These are phyloP conservation scores for Sanghuangporus weigelae DNA, from an alignment of 1,284 basidiomycete species.

Conservation along the genomic window DNA sequence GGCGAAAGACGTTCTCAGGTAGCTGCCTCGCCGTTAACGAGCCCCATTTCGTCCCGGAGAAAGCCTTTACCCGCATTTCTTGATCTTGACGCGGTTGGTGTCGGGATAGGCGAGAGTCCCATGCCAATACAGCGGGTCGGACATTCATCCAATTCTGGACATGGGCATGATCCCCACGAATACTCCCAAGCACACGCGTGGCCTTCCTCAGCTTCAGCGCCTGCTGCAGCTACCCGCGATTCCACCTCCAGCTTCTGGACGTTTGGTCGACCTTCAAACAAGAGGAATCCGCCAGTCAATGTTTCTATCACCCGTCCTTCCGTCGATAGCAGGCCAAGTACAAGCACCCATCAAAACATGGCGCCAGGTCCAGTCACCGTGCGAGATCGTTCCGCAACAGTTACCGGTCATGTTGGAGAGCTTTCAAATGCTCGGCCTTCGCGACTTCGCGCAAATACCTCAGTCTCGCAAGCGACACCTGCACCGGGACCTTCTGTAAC, in stretches of 20 bases:
- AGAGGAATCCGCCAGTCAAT: conserved; percentile 1
- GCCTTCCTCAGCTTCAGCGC: background rate
- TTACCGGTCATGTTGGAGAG: background rate
- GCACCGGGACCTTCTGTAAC: background rate
- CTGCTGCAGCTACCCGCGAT: background rate
- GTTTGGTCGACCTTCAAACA: conserved; percentile 10
- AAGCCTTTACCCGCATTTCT: background rate
- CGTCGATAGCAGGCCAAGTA: conserved; percentile 14
- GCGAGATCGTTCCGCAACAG: conserved; percentile 15
- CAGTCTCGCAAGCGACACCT: background rate
- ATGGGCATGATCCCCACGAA: conserved; percentile 9
- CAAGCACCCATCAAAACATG: conserved; percentile 2
- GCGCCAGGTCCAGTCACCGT: background rate
- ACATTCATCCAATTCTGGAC: conserved; percentile 12
- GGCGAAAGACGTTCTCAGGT: background rate
- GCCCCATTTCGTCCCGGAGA: conserved; percentile 3
- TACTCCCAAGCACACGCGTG: background rate
- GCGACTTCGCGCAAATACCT: conserved; percentile 12
- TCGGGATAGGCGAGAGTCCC: conserved; percentile 17
- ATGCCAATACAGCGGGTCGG: conserved; percentile 15
- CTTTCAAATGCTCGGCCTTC: background rate
- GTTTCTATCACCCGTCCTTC: conserved; percentile 8
- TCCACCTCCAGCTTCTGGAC: conserved; percentile 18
- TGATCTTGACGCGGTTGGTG: conserved; percentile 5
- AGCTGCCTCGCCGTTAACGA: background rate